These are phyloP conservation scores for Alternaria postmessia DNA, from an alignment of 2,329 filamentous ascomycete species.

Conservation along the genomic window DNA sequence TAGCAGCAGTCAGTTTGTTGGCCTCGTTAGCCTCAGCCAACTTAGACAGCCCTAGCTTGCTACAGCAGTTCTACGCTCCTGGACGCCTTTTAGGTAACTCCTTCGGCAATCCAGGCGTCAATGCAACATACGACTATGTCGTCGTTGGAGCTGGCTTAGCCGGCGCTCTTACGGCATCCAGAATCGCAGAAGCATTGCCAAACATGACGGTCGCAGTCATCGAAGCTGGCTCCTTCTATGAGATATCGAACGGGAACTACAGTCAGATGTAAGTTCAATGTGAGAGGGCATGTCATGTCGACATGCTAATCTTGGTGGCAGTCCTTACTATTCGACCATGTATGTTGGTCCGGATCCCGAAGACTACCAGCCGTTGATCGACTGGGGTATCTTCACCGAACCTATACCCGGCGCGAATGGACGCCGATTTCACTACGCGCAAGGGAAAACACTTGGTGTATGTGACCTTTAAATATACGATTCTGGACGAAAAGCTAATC, in stretches of 20 bases:
- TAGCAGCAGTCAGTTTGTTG: neutral
- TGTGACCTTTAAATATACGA: neutral
- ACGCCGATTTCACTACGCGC: constrained; percentile 32
- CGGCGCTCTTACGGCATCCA: constrained; percentile 29
- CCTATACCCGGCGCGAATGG: constrained; percentile 27
- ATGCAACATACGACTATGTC: constrained; percentile 37
- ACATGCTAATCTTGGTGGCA: constrained; percentile 1
- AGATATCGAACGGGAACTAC: constrained; percentile 34
- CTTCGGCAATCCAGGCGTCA: constrained; percentile 31
- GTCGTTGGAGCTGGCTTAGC: constrained; percentile 37
- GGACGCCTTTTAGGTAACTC: constrained; percentile 15
- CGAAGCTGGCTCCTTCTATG: constrained; percentile 40
- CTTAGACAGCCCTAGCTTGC: constrained; percentile 8
- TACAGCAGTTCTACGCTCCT: constrained; percentile 19
- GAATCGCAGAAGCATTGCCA: constrained; percentile 23
- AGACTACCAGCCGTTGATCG: constrained; percentile 38
- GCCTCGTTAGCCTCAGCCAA: constrained; percentile 4
- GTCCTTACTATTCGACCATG: constrained; percentile 21
- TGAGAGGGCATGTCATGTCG: neutral
- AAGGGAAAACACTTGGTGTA: constrained; percentile 38
- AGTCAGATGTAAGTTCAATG: constrained; percentile 25
- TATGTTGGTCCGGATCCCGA: constrained; percentile 16
- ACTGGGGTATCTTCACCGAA: constrained; percentile 37
- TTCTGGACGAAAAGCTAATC: neutral
- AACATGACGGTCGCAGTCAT: constrained; percentile 30